Percentiles rank a stretch among this genome's conserved stretches.
phyloP scores from a whole-genome alignment of 2,329 filamentous ascomycete genomes.

The Lachnum nothofagi region DNA sequence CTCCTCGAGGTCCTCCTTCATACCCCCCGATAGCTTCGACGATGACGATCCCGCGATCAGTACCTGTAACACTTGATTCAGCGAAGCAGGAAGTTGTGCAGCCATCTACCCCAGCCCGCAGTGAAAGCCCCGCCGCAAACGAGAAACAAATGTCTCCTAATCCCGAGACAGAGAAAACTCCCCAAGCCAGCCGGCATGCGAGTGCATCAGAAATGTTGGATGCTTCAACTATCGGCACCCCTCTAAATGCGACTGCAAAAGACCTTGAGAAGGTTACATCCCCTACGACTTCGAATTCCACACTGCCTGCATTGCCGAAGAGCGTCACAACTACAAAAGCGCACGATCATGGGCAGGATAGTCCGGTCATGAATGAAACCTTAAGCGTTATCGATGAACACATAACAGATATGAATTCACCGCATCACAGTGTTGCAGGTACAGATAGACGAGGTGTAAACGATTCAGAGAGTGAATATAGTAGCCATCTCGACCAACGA shows the following conservation, averaged over 20 bases:
- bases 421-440: constrained; percentile 39
- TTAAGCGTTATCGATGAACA: constrained; percentile 95
- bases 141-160: constrained; percentile 12
- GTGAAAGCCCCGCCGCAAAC: constrained; percentile 11
- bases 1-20: constrained; percentile 30
- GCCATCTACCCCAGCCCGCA: constrained; percentile 5
- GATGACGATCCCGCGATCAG: constrained; percentile 13
- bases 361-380: constrained; percentile 87
- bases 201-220: constrained; percentile 20
- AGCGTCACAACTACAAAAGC: constrained; percentile 42
- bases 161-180: constrained; percentile 17
- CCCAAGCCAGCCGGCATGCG: constrained; percentile 30
- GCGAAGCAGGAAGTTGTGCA: constrained; percentile 7
- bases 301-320: constrained; percentile 37
- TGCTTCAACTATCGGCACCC: constrained; percentile 35
- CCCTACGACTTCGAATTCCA: constrained; percentile 14
- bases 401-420: constrained; percentile 74
- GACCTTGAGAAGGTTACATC: constrained; percentile 9
- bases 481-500: constrained; percentile 68
- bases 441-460: constrained; percentile 50
- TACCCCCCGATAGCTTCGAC: constrained; percentile 24
- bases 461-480: constrained; percentile 88
- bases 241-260: constrained; percentile 32
- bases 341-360: constrained; percentile 47
- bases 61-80: constrained; percentile 7